phyloP scores from a whole-genome alignment of 129 eudicot species.

The Gnaphalium uliginosum region DNA sequence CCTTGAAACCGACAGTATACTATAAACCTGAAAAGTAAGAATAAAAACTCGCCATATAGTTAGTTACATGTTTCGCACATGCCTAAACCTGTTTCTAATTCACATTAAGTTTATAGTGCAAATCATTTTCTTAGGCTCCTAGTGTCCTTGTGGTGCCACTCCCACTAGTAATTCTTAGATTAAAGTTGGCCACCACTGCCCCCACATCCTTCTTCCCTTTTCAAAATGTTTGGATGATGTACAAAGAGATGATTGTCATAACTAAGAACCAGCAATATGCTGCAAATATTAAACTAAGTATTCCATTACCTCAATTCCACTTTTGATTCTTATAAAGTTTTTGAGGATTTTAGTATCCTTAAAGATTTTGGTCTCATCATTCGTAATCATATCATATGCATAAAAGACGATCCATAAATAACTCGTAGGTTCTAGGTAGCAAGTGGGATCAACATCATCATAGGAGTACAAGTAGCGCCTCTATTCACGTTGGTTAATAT shows the following conservation, averaged over 20 bases:
- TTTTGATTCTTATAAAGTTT: background rate
- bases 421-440: background rate
- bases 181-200: conserved; percentile 11
- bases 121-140: conserved; percentile 15
- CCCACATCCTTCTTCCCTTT: no score
- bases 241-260: no score
- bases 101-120: conserved; percentile 12
- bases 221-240: no score
- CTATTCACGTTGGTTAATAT: no score
- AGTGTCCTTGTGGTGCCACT: conserved; percentile 8
- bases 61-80: background rate
- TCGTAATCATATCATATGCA: background rate
- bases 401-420: background rate
- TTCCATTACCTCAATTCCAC: background rate
- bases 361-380: background rate
- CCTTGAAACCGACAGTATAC: background rate
- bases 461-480: background rate
- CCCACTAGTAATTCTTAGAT: conserved; percentile 7
- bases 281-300: background rate
- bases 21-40: background rate
- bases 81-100: background rate
- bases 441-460: background rate
- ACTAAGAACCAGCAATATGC: background rate
- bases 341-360: background rate
- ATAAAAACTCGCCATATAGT: background rate